Evolutionary conservation across 2,329 filamentous ascomycete genomes (phyloP).

Genomic region (Gremmenia infestans): DNA sequence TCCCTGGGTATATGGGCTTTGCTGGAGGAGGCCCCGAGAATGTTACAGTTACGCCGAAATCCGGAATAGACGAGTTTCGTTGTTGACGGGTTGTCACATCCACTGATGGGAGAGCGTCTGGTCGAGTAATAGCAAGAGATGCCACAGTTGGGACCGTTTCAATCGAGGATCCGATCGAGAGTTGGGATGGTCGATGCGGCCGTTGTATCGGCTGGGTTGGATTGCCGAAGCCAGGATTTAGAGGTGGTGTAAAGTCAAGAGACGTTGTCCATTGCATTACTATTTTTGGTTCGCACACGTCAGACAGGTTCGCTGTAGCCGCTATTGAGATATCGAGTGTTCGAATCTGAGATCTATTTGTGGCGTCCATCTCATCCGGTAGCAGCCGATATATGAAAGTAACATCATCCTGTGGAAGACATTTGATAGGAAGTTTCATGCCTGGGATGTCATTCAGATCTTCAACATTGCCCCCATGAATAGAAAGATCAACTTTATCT

Average conservation of each 20-base stretch:
- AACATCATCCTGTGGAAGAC: slow-evolving; percentile 68
- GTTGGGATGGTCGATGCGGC: slow-evolving; percentile 57
- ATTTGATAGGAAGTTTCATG: slow-evolving; percentile 51
- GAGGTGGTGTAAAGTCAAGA: slow-evolving; percentile 63
- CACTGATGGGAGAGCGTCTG: slow-evolving; percentile 55
- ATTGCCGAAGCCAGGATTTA: slow-evolving; percentile 57
- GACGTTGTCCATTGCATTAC: slow-evolving; percentile 63
- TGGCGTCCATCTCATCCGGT: slow-evolving; percentile 35
- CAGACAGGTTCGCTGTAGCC: slow-evolving; percentile 53
- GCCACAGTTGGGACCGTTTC: slow-evolving; percentile 49
- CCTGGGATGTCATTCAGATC: slow-evolving; percentile 48
- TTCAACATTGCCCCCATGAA: slow-evolving; percentile 55
- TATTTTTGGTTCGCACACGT: slow-evolving; percentile 55
- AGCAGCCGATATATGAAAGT: slow-evolving; percentile 67
- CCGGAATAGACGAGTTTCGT: slow-evolving; percentile 43
- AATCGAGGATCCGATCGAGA: slow-evolving; percentile 54
- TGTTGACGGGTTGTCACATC: slow-evolving; percentile 43
- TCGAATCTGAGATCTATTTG: slow-evolving; percentile 42
- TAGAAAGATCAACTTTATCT: slow-evolving; percentile 50
- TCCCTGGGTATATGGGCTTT: slow-evolving; percentile 55
- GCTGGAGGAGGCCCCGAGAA: slow-evolving; percentile 59
- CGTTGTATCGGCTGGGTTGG: slow-evolving; percentile 55
- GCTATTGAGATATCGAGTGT: slow-evolving; percentile 56
- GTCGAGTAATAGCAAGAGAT: slow-evolving; percentile 52
- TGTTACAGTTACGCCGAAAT: slow-evolving; percentile 71